Evolutionary conservation across 495 filamentous ascomycete genomes (phyloP), one percentile per base, ranked within the genome.

Genomic region (Xylaria venustula): DNA sequence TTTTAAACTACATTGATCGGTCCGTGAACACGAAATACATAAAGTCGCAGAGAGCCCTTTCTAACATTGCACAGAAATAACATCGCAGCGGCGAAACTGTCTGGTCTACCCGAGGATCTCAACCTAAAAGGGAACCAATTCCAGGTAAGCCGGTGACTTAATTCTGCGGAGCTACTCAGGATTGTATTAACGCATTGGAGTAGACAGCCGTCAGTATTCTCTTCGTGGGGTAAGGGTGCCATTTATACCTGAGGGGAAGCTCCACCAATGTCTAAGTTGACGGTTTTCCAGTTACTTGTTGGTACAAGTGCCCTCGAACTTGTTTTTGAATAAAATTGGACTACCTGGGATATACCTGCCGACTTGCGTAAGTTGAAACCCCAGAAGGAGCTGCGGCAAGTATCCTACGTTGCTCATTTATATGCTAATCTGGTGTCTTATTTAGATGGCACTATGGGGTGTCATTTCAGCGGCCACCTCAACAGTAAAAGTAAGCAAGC

Each of bases 1-100:
- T 93, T 64, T 73, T 92, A 67, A 93, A 92, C 67, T 94, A 92
- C 71, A 77, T 93, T 60, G 90, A 92, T 71, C 81, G 90, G 63
- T 77, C 15, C 62, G 69, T 49, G 54, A 49, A 83, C 81, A 40
- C 22, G 28, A 44, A 60, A 12, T 62, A 63, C 23, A 12, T 37
- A 22, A 2, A 7, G 19, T 7, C 15, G 8, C 15, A 25, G 37
- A 41, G 53, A 36, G 17, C 26, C n/a, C 30, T 34, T 61, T 53
- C 63, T 63, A 50, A 58, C 1, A 41, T 9, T 11, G 46, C 17
- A 7, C 47, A 79, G 77, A 48, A 82, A 83, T 61, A 82, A 81
- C 57, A 83, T 83, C 64, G 79, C 80, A 2, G 78, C 80, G 4
- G 80, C 80, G 7, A 76, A 77, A 46, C 67, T 84, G 30, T 81